Evolutionary conservation across 345 rosid genomes (phyloP), one percentile per base, ranked within the genome.

Genomic region (Chamaenerion angustifolium): DNA sequence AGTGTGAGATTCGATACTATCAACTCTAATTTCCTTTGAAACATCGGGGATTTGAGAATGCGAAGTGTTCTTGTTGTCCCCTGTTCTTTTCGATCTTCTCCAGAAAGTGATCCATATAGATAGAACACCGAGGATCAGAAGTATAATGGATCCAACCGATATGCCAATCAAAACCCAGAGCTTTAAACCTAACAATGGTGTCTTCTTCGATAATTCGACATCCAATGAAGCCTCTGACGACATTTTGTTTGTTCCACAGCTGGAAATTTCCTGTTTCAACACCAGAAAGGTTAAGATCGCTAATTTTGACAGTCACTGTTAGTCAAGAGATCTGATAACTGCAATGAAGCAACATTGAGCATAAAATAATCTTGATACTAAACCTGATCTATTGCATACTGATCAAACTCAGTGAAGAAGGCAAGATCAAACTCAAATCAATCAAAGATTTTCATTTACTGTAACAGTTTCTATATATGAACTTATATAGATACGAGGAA

Each of bases 101-200:
- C 81, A 71, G 58, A 82, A 87, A 12, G 83, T 79, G 42, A 77
- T 64, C 95, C 95, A 92, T n/a, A 76, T 65, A 46, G 96, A 87
- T 56, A 88, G 57, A 62, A 85, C 59, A 53, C 83, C 76, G 56
- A 87, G 95, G 72, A 92, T 87, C 67, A 77, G 72, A 62, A 92
- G 67, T 46, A 92, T 82, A 72, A 82, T 84, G 17, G 64, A 73
- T 51, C 79, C 89, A 42, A 92, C 94, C 10, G 78, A 71, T 59
- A 82, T 55, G 45, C 95, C 81, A 31, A 92, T 80, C 80, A 89
- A 69, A 49, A 84, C 95, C 96, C 96, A 92, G 46, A 87, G 61
- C 56, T 87, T 82, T 45, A 92, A 61, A 72, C 98, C 98, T 57
- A 92, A 77, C 68, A 86, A 52, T 6, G 84, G 67, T 18, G 92